Percentiles rank a stretch among this genome's conserved stretches.
Evolutionary conservation across 1,284 basidiomycete genomes (phyloP).

Genomic region (Boletus sp.): DNA sequence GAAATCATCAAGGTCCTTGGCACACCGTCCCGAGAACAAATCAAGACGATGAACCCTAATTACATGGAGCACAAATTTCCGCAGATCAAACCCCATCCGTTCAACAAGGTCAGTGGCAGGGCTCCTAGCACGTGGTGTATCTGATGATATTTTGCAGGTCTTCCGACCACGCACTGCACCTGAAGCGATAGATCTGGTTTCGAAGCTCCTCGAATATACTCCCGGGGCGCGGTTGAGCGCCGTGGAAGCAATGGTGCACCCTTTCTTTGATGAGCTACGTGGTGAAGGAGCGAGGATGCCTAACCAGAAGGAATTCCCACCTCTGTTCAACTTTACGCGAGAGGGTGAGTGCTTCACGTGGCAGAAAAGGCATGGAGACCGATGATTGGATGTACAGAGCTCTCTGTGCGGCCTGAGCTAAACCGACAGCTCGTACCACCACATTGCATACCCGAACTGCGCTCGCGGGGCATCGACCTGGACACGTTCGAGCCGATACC

Average conservation of each 20-base stretch:
- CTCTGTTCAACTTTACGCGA: slow-evolving; percentile 93
- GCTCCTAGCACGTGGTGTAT: background rate
- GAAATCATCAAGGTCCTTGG: slow-evolving; percentile 99
- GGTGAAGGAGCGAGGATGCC: slow-evolving; percentile 90
- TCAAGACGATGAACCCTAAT: slow-evolving; percentile 99
- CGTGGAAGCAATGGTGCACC: slow-evolving; percentile 91
- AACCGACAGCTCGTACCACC: slow-evolving; percentile 88
- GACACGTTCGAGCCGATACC: slow-evolving; percentile 94
- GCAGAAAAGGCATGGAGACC: background rate
- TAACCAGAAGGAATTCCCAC: slow-evolving; percentile 93
- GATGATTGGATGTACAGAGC: slow-evolving; percentile 51
- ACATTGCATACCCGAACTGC: slow-evolving; percentile 86
- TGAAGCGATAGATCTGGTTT: slow-evolving; percentile 95
- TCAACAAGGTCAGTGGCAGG: slow-evolving; percentile 66
- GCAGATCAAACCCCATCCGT: slow-evolving; percentile 97
- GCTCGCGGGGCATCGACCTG: slow-evolving; percentile 81
- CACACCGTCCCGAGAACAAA: slow-evolving; percentile 97
- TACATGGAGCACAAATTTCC: slow-evolving; percentile 99
- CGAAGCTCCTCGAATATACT: slow-evolving; percentile 95
- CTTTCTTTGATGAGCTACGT: slow-evolving; percentile 97
- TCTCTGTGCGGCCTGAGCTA: slow-evolving; percentile 93
- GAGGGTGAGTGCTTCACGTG: slow-evolving; percentile 65
- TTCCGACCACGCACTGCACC: slow-evolving; percentile 96
- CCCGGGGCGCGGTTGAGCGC: slow-evolving; percentile 89
- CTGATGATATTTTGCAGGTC: slow-evolving; percentile 54